Evolutionary conservation across 148 eudicot genomes (phyloP), one percentile per base, ranked within the genome.

Genomic region (Silene latifolia): DNA sequence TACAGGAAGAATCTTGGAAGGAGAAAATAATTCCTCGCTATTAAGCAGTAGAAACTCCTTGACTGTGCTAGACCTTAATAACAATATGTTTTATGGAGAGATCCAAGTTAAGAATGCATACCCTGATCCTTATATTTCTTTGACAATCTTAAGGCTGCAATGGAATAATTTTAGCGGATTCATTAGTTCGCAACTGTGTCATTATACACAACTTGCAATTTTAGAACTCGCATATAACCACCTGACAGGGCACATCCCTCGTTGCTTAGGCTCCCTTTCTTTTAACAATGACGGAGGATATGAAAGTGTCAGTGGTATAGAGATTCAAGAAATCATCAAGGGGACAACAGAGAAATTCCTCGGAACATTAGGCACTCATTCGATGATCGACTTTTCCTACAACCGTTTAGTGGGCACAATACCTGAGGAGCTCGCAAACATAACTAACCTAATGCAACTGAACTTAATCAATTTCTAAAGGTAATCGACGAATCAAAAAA

Each of bases 391-490:
- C 63, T 85, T 89, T 20, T 89, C 87, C 0, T 19, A 74, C 67
- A 89, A 89, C 68, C 44, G 70, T 15, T 70, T 87, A 1, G 19
- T 17, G 5, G 87, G 89, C 3, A 54, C 71, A 8, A 82, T 88
- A 39, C 88, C 89, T 2, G 24, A 66, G n/a, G 83, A 74, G 70
- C 70, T 89, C 25, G 75, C 83, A 24, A 76, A 72, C 20, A 23
- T 71, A 17, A n/a, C 71, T 0, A n/a, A 23, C 23, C 13, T 78
- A 0, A 25, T 35, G 5, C 72, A 63, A 39, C 47, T 68, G 19
- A 76, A 73, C 72, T 66, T 82, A n/a, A n/a, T n/a, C n/a, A n/a
- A n/a, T n/a, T n/a, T n/a, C n/a, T n/a, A n/a, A n/a, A n/a, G n/a
- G n/a, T n/a, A n/a, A n/a, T n/a, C n/a, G n/a, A n/a, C n/a, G n/a